A percentile compares a stretch with the other conserved stretches of the same genome.
phyloP scores from a whole-genome alignment of 352 stramenopile genomes.

The Halophytophthora polymorphica region DNA sequence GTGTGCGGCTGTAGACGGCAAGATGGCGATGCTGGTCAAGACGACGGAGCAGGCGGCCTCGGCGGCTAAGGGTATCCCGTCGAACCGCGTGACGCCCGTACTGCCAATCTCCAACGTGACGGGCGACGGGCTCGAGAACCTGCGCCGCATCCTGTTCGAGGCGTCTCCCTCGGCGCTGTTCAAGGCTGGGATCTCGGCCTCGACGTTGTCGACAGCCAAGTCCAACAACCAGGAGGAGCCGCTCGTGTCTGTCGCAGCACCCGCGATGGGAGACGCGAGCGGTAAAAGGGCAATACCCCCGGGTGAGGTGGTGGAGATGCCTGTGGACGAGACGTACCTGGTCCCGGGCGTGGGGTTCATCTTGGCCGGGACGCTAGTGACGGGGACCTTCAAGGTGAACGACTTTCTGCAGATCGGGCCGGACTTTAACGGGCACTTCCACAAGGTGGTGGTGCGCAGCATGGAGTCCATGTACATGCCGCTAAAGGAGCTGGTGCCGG shows the following conservation, averaged over 20 bases:
- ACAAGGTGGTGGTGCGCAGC: conserved; percentile 80
- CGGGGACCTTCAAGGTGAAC: conserved; percentile 86
- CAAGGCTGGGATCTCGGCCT: conserved; percentile 60
- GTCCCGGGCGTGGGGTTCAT: conserved; percentile 95
- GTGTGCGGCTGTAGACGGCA: conserved; percentile 51
- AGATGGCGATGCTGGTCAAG: conserved; percentile 94
- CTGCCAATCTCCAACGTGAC: conserved; percentile 98
- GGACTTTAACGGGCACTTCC: conserved; percentile 87
- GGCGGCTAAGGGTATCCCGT: conserved; percentile 87
- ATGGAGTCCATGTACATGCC: conserved; percentile 91
- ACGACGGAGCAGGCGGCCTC: conserved; percentile 78
- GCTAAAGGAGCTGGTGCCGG: conserved; percentile 82
- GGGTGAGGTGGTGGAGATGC: conserved; percentile 75
- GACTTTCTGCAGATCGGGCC: conserved; percentile 88
- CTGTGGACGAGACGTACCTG: conserved; percentile 87
- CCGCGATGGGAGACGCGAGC: conserved; percentile 4
- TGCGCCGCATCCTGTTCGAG: conserved; percentile 68
- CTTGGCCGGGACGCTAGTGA: conserved; percentile 92
- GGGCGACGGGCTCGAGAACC: conserved; percentile 88
- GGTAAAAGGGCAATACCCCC: conserved; percentile 17
- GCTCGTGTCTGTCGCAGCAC: conserved; percentile 16
- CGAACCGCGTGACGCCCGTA: conserved; percentile 94
- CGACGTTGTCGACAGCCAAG: conserved; percentile 60
- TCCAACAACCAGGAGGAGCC: conserved; percentile 48
- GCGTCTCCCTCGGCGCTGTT: conserved; percentile 70